Conservation (phyloP, 2,329 filamentous ascomycete species). For the Chaetomiaceae sp. region DNA sequence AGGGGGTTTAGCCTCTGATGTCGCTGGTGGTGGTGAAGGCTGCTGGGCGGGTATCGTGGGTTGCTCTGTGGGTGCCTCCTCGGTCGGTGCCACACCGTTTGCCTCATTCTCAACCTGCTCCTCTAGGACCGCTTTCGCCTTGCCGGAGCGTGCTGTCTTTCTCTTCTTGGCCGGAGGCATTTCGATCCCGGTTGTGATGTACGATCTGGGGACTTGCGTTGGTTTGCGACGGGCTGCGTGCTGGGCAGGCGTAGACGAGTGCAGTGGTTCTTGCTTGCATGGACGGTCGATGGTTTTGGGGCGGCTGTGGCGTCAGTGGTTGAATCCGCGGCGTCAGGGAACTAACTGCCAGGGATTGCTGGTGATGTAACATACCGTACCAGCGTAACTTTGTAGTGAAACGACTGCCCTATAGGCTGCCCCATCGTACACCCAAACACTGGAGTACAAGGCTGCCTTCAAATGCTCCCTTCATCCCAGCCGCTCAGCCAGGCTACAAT, state of each 20-base stretch:
- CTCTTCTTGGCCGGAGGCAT: slow-evolving; percentile 30
- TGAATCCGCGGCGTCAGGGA: too few species aligned
- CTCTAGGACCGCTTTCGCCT: slow-evolving; percentile 7
- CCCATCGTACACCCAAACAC: too few species aligned
- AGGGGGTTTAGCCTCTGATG: slow-evolving; percentile 2
- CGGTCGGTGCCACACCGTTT: slow-evolving; percentile 1
- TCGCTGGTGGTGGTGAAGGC: slow-evolving; percentile 10
- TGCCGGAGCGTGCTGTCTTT: slow-evolving; percentile 22
- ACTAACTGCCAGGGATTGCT: too few species aligned
- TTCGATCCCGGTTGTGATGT: neutral
- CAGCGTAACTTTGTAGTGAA: too few species aligned
- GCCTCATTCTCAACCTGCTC: slow-evolving; percentile 9
- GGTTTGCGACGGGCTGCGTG: neutral
- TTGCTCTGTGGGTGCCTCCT: neutral
- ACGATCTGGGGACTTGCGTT: neutral
- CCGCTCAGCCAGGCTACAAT: neutral
- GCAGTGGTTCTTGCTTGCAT: too few species aligned
- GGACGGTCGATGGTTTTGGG: too few species aligned
- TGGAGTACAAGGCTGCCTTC: neutral
- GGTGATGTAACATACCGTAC: too few species aligned
- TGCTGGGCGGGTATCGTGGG: slow-evolving; percentile 6
- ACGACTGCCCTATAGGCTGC: too few species aligned
- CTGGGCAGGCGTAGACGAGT: too few species aligned
- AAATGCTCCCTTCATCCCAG: too few species aligned
- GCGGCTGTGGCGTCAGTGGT: too few species aligned